Conservation (phyloP, 208 protist species). For the Phytomonas francai region DNA sequence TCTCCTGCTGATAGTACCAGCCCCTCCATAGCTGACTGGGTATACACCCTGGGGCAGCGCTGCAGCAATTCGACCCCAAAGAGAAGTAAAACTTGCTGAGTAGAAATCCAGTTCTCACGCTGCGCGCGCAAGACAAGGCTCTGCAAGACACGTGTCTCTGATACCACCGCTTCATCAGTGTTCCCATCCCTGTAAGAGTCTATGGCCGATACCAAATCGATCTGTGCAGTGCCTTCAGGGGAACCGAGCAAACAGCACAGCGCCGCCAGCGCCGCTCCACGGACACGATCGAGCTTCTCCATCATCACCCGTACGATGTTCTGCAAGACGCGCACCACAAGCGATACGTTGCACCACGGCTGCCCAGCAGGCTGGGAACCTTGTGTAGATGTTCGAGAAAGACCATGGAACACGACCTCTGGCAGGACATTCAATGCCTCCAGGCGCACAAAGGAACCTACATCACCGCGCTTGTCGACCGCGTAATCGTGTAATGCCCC, state of each 20-base stretch:
- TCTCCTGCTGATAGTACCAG: slow-evolving; percentile 81
- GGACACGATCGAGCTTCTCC: slow-evolving; percentile 92
- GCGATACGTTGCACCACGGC: slow-evolving; percentile 14
- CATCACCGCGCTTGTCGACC: slow-evolving; percentile 94
- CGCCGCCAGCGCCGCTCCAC: slow-evolving; percentile 39
- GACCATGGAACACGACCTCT: slow-evolving; percentile 34
- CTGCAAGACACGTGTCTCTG: neutral
- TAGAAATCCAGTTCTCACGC: slow-evolving; percentile 3
- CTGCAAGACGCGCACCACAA: slow-evolving; percentile 25
- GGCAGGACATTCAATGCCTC: slow-evolving; percentile 72
- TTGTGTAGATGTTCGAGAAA: slow-evolving; percentile 4
- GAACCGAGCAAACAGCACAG: slow-evolving; percentile 27
- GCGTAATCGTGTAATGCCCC: slow-evolving; percentile 86
- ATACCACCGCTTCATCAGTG: neutral
- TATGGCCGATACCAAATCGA: neutral
- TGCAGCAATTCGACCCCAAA: slow-evolving; percentile 47
- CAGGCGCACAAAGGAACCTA: slow-evolving; percentile 95
- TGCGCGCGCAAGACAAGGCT: neutral
- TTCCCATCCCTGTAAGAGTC: neutral
- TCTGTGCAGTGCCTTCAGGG: neutral
- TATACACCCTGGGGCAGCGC: slow-evolving; percentile 26
- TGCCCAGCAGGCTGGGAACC: neutral
- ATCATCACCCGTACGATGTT: slow-evolving; percentile 71
- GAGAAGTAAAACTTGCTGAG: slow-evolving; percentile 27
- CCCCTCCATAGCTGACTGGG: slow-evolving; percentile 58